Percentiles rank a stretch among this genome's conserved stretches.
These are phyloP conservation scores for Citrus trifoliata DNA, from an alignment of 345 rosid genomes.

Conservation along the genomic window DNA sequence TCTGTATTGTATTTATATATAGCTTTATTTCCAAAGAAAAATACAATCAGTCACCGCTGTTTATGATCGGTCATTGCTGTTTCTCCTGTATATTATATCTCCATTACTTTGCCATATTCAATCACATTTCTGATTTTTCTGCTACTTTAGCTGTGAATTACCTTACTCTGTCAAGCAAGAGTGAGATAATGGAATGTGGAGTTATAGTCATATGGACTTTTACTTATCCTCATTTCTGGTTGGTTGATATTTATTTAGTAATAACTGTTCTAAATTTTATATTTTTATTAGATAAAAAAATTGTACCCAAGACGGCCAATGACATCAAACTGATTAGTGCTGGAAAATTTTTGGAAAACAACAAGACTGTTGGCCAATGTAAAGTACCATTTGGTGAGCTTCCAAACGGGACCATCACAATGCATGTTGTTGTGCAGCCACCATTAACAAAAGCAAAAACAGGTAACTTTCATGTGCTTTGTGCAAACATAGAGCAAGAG, in stretches of 20 bases:
- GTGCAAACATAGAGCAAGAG: not conserved
- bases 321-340: slow-evolving; percentile 90
- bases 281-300: slow-evolving; percentile 54
- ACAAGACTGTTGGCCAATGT: slow-evolving; percentile 86
- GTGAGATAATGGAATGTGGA: not conserved
- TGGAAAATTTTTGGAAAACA: slow-evolving; percentile 84
- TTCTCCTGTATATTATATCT: not conserved
- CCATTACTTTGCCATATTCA: not conserved
- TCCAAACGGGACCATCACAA: slow-evolving; percentile 65
- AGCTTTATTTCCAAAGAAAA: not conserved
- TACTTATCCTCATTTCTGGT: not conserved
- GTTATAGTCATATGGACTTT: not conserved
- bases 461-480: slow-evolving; percentile 36
- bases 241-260: not conserved
- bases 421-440: slow-evolving; percentile 96
- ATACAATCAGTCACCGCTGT: not conserved
- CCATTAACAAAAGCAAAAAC: slow-evolving; percentile 68
- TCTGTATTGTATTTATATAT: not conserved
- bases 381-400: slow-evolving; percentile 76
- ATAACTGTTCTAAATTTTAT: slow-evolving; percentile 1
- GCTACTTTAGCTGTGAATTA: not conserved
- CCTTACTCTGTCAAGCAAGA: not conserved
- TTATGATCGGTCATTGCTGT: not conserved
- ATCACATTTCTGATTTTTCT: not conserved
- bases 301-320: slow-evolving; percentile 71